These are phyloP conservation scores for Alternaria sp. DNA, from an alignment of 2,329 filamentous ascomycete genomes.

Conservation along the genomic window DNA sequence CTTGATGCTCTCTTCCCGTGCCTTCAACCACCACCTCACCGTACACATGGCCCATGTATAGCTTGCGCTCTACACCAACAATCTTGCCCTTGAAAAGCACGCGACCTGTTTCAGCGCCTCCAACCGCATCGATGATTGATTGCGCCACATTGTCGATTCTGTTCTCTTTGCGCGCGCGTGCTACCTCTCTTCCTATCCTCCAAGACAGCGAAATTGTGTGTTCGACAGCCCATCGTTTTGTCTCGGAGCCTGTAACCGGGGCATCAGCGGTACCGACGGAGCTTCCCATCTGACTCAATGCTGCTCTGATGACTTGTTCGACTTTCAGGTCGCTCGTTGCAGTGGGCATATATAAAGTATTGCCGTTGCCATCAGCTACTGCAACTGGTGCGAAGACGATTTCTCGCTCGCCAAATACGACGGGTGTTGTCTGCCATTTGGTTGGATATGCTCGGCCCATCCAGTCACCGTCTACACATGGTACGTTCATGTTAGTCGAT, in stretches of 20 bases:
- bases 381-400: constrained; percentile 52
- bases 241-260: constrained; percentile 51
- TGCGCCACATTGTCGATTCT: constrained; percentile 50
- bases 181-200: constrained; percentile 52
- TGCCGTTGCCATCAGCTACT: constrained; percentile 55
- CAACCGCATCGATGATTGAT: constrained; percentile 55
- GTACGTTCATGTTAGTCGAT: constrained; percentile 52
- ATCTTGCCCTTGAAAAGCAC: constrained; percentile 59
- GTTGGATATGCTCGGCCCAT: constrained; percentile 61
- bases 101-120: constrained; percentile 48
- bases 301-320: constrained; percentile 50
- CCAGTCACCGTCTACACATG: constrained; percentile 58
- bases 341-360: constrained; percentile 52
- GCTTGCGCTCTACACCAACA: constrained; percentile 54
- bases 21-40: constrained; percentile 55
- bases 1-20: constrained; percentile 41
- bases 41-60: constrained; percentile 55
- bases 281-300: constrained; percentile 50
- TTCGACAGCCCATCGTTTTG: constrained; percentile 51
- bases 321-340: constrained; percentile 51
- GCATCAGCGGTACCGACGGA: constrained; percentile 50
- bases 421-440: constrained; percentile 56
- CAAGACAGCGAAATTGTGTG: constrained; percentile 52
- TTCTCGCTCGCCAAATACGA: constrained; percentile 54
- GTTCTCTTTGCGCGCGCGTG: constrained; percentile 47